Evolutionary conservation across 768 basidiomycete species (phyloP), one percentile per base, ranked within the genome.

Genomic region (Agrocybe pediades): DNA sequence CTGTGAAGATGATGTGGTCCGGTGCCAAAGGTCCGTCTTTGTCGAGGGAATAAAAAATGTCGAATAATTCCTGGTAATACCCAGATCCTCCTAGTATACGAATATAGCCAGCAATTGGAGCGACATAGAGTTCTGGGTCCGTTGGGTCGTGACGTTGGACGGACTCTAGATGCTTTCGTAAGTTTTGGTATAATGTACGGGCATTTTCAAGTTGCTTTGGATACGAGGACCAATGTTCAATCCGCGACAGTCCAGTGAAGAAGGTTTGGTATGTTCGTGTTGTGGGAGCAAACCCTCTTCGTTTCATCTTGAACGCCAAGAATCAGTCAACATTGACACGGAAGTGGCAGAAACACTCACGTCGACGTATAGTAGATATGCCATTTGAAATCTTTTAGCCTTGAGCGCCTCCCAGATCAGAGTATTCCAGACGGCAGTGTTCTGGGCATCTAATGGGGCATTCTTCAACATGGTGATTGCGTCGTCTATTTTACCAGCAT

Each of bases 401-500:
- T 82, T 77, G 73, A 89, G 72, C 44, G 80, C 79, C 48, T 84
- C 78, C 72, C 79, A 82, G 33, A 94, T 86, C 60, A 93, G 66
- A 2, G 85, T 89, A 58, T 92, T 92, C 92, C 92, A 94, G 6
- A 87, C 84, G 9, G 79, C 75, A 1, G 81, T 74, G 58, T 91
- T 92, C 63, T 90, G 87, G 0, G 90, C 86, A 58, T 87, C 88
- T 44, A 81, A 71, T 20, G 92, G 89, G 17, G 85, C 73, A 33
- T 78, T 83, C 62, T 87, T 82, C n/a, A 94, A 75, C 69, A 84
- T 80, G 21, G 74, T 65, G 3, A 90, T 75, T 0, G 92, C 92
- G 2, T 76, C 77, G 48, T 86, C 82, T 27, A 89, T 39, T 48
- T 85, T 76, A 9, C 79, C 82, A 9, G 71, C 66, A 9, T 79